Conservation (phyloP, 768 basidiomycete genomes). For the Tylopilus rubrobrunneus region DNA sequence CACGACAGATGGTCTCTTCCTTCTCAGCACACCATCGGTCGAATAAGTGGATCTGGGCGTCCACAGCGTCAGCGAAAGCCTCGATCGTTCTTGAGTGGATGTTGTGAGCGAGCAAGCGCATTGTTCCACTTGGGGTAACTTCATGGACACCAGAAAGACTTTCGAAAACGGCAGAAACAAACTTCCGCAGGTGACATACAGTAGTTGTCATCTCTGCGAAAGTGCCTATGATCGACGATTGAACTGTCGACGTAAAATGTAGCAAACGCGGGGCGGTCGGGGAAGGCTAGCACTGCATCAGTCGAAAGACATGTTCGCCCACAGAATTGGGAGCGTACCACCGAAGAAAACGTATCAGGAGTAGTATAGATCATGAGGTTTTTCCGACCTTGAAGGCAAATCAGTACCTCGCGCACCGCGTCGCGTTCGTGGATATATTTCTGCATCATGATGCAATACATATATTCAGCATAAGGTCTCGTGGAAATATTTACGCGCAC, state of each 20-base stretch:
- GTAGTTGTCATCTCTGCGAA: slow-evolving; percentile 60
- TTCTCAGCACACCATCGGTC: slow-evolving; percentile 66
- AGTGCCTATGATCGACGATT: slow-evolving; percentile 57
- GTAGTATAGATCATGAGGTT: slow-evolving; percentile 51
- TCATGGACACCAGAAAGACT: slow-evolving; percentile 17
- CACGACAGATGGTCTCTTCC: slow-evolving; percentile 66
- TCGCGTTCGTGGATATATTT: slow-evolving; percentile 72
- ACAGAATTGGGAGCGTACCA: slow-evolving; percentile 19
- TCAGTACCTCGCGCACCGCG: slow-evolving; percentile 72
- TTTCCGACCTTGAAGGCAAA: slow-evolving; percentile 68
- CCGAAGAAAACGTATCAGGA: slow-evolving; percentile 31
- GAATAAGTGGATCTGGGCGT: slow-evolving; percentile 52
- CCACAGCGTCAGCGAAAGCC: slow-evolving; percentile 77
- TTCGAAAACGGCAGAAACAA: slow-evolving; percentile 48
- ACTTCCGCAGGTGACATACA: slow-evolving; percentile 58
- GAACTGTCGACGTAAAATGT: slow-evolving; percentile 65
- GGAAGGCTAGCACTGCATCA: slow-evolving; percentile 37
- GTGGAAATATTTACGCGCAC: slow-evolving; percentile 23
- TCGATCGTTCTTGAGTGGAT: slow-evolving; percentile 60
- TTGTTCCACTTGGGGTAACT: slow-evolving; percentile 22
- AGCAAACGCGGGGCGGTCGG: slow-evolving; percentile 54
- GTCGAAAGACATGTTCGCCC: not conserved
- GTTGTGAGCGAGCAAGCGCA: slow-evolving; percentile 22
- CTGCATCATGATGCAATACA: slow-evolving; percentile 30
- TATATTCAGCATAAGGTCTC: not conserved